Conservation (phyloP, 2,329 filamentous ascomycete species). For the Aspergillus fijiensis region DNA sequence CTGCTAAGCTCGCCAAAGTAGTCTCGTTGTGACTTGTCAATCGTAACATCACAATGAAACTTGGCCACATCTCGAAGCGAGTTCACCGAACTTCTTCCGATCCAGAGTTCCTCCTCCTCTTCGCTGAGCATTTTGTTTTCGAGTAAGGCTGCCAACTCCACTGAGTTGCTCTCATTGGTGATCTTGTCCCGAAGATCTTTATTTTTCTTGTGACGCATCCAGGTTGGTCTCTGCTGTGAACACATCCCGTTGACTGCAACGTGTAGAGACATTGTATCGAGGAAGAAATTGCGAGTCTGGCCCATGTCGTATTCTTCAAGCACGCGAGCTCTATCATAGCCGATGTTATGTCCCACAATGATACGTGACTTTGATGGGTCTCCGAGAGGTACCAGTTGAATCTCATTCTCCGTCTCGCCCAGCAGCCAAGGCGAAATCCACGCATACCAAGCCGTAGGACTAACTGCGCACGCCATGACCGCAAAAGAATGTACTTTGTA, state of each 20-base stretch:
- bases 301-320: constrained; percentile 83
- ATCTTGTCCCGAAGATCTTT: constrained; percentile 79
- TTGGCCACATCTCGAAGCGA: constrained; percentile 93
- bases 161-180: constrained; percentile 66
- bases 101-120: constrained; percentile 94
- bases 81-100: constrained; percentile 90
- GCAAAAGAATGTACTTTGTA: constrained; percentile 91
- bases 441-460: constrained; percentile 89
- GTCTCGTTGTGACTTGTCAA: constrained; percentile 85
- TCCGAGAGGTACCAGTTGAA: constrained; percentile 84
- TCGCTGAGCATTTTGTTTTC: constrained; percentile 66
- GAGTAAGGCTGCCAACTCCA: constrained; percentile 70
- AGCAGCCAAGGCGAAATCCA: constrained; percentile 97
- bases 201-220: constrained; percentile 95
- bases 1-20: constrained; percentile 82
- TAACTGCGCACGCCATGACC: constrained; percentile 93
- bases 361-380: constrained; percentile 71
- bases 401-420: constrained; percentile 72
- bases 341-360: constrained; percentile 91
- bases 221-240: constrained; percentile 89
- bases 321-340: constrained; percentile 86
- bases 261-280: constrained; percentile 98
- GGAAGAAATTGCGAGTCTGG: constrained; percentile 80
- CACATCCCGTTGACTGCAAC: constrained; percentile 99
- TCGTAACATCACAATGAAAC: constrained; percentile 87